Evolutionary conservation across 495 filamentous ascomycete species (phyloP).

Genomic region (Podospora tetraspora): DNA sequence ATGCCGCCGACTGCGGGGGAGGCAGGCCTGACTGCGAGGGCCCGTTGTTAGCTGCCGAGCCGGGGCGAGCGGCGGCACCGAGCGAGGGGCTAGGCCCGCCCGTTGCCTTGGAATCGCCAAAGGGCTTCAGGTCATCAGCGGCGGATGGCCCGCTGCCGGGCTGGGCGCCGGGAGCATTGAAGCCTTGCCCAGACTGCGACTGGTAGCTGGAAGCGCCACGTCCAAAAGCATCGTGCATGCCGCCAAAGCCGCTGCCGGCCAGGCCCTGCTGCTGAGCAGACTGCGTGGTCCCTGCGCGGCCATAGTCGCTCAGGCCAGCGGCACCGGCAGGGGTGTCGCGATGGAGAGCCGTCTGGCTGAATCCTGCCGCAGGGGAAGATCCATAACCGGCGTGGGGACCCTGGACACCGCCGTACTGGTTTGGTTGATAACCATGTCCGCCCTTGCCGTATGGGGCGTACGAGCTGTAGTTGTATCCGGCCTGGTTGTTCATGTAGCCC

Average conservation of each 20-base stretch:
- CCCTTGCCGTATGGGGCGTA: constrained; percentile 77
- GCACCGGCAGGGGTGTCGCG: constrained; percentile 53
- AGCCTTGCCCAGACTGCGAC: constrained; percentile 62
- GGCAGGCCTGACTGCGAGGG: constrained; percentile 64
- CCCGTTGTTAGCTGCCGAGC: constrained; percentile 73
- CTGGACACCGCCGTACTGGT: constrained; percentile 68
- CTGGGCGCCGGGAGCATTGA: constrained; percentile 58
- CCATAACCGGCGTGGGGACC: constrained; percentile 74
- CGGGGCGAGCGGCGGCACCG: constrained; percentile 72
- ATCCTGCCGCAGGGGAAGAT: constrained; percentile 69
- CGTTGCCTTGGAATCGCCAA: constrained; percentile 60
- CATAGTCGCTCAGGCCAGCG: constrained; percentile 62
- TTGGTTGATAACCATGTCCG: constrained; percentile 63
- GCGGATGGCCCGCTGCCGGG: constrained; percentile 36
- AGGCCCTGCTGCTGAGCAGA: constrained; percentile 63
- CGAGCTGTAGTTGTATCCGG: constrained; percentile 58
- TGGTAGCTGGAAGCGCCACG: constrained; percentile 56
- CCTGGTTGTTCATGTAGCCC: constrained; percentile 72
- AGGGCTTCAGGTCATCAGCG: constrained; percentile 72
- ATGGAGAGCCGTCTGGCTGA: constrained; percentile 63
- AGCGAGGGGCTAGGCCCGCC: constrained; percentile 81
- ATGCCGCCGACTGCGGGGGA: constrained; percentile 65
- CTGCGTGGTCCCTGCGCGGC: constrained; percentile 68
- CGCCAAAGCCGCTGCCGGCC: constrained; percentile 60
- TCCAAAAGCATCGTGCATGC: constrained; percentile 73